Conservation (phyloP, 2,329 filamentous ascomycete species). For the Clarireedia sp. region DNA sequence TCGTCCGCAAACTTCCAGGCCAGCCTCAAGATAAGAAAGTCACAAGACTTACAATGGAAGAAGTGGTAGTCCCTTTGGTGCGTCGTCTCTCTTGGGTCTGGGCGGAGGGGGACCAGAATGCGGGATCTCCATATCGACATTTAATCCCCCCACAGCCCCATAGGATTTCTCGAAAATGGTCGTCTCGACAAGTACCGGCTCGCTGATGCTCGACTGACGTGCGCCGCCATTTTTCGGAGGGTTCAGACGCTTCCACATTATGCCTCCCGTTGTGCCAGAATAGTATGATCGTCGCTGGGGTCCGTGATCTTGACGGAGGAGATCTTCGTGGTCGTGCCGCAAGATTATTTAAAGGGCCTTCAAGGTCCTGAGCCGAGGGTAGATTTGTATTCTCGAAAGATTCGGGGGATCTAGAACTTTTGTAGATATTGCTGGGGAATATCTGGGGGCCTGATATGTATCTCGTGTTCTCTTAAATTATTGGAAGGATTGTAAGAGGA, state of each 20-base stretch:
- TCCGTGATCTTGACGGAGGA: not conserved
- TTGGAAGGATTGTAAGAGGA: conserved; percentile 5
- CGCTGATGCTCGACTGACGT: conserved; percentile 34
- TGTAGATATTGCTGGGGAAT: too few species aligned
- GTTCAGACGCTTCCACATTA: conserved; percentile 50
- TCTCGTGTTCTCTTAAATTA: conserved; percentile 10
- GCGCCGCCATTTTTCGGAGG: conserved; percentile 20
- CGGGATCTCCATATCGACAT: conserved; percentile 19
- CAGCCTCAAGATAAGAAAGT: not conserved
- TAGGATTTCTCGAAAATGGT: conserved; percentile 38
- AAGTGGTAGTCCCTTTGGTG: conserved; percentile 14
- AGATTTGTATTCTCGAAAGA: not conserved
- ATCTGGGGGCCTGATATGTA: too few species aligned
- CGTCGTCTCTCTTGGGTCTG: conserved; percentile 22
- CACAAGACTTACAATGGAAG: conserved; percentile 19
- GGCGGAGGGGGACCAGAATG: conserved; percentile 16
- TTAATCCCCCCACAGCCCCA: conserved; percentile 29
- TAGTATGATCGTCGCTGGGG: conserved; percentile 19
- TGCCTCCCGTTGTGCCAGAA: conserved; percentile 15
- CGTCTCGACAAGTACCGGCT: conserved; percentile 37
- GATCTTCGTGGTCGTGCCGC: not conserved
- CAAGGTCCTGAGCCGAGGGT: not conserved
- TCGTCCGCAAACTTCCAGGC: not conserved
- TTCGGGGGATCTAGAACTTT: not conserved
- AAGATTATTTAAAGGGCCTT: not conserved